These are phyloP conservation scores for Orbilia quercus DNA, from an alignment of 2,329 filamentous ascomycete genomes.

Conservation along the genomic window DNA sequence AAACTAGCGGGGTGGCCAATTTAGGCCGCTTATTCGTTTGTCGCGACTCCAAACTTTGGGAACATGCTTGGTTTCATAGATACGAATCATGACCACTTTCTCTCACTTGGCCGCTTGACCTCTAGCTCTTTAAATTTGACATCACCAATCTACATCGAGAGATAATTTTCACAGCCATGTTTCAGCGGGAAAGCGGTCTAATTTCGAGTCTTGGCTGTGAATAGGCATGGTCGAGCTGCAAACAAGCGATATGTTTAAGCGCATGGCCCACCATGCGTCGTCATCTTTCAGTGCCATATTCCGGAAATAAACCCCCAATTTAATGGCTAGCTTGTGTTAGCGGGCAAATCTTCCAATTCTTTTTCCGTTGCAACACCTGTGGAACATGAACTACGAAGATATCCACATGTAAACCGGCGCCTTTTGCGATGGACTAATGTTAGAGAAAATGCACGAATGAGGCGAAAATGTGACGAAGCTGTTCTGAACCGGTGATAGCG, in stretches of 20 bases:
- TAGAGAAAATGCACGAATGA: not conserved
- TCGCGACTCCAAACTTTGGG: conserved; percentile 50
- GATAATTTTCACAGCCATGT: conserved; percentile 43
- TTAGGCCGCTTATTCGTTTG: conserved; percentile 55
- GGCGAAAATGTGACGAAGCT: conserved; percentile 13
- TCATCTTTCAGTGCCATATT: conserved; percentile 40
- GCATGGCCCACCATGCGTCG: conserved; percentile 48
- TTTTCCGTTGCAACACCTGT: conserved; percentile 1
- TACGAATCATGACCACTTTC: not conserved
- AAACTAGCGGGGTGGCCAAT: conserved; percentile 22
- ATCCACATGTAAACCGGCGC: conserved; percentile 34
- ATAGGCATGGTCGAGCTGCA: conserved; percentile 25
- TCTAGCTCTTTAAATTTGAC: conserved; percentile 21
- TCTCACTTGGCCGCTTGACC: not conserved
- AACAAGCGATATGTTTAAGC: conserved; percentile 53
- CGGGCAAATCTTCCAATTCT: conserved; percentile 4
- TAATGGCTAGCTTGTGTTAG: conserved; percentile 7
- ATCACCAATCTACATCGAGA: conserved; percentile 25
- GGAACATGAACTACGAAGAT: conserved; percentile 2
- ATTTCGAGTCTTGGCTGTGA: conserved; percentile 45
- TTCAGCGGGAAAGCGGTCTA: conserved; percentile 49
- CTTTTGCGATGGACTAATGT: conserved; percentile 15
- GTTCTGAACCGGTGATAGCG: no score
- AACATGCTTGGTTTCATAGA: not conserved
- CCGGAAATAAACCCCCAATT: conserved; percentile 36